phyloP scores from a whole-genome alignment of 1,139 yeast genomes.

The Insectozyma bohioensis region DNA sequence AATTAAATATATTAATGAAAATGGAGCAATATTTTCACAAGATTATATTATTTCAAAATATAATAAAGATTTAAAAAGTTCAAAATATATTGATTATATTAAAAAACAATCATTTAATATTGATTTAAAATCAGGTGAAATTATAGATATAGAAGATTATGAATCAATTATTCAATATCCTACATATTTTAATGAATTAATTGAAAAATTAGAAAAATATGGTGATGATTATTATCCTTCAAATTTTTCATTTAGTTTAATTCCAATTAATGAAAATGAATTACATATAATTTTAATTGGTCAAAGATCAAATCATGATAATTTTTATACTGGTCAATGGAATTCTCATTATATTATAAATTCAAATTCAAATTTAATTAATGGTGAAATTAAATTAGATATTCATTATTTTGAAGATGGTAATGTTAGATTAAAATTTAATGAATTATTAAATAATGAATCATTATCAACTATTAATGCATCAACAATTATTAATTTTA shows the following conservation, averaged over 20 bases:
- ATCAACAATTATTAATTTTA: constrained; percentile 46
- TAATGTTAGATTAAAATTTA: constrained; percentile 74
- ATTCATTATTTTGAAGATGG: constrained; percentile 97
- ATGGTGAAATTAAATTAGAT: constrained; percentile 63
- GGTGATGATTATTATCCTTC: constrained; percentile 56
- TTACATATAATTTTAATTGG: constrained; percentile 59
- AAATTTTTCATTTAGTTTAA: constrained; percentile 43
- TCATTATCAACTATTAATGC: constrained; percentile 24
- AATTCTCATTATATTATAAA: constrained; percentile 56
- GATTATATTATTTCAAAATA: constrained; percentile 13
- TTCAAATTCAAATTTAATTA: constrained; percentile 34
- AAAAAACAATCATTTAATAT: constrained; percentile 56
- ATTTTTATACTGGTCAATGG: constrained; percentile 93
- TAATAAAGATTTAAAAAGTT: constrained; percentile 31
- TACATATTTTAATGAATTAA: constrained; percentile 28
- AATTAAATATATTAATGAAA: constrained; percentile 28
- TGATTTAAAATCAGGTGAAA: constrained; percentile 50
- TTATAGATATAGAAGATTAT: constrained; percentile 51
- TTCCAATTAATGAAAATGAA: constrained; percentile 32
- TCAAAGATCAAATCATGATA: constrained; percentile 68
- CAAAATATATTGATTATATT: constrained; percentile 41
- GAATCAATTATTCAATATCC: constrained; percentile 29
- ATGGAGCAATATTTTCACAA: constrained; percentile 23
- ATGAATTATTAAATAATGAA: constrained; percentile 42
- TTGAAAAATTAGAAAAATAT: constrained; percentile 33